Conservation (phyloP, 768 basidiomycete species). For the Leccinum fibrillosum region DNA sequence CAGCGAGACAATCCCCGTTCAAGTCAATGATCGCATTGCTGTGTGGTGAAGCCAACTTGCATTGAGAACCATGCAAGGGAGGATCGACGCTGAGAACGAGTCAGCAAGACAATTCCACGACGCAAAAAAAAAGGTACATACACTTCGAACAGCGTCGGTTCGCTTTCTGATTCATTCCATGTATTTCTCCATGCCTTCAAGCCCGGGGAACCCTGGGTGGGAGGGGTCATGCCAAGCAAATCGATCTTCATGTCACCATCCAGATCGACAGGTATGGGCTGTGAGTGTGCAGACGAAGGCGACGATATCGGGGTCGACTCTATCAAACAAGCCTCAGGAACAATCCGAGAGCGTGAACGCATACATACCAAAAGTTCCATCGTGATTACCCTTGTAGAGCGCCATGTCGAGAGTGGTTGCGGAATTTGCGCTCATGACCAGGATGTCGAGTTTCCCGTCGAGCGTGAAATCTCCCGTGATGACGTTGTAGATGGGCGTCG, state of each 20-base stretch:
- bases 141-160: conserved; percentile 63
- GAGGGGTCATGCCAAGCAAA: conserved; percentile 64
- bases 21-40: conserved; percentile 94
- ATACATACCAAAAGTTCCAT: conserved; percentile 63
- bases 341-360: background rate
- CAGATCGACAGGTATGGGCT: conserved; percentile 85
- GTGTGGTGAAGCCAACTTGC: conserved; percentile 82
- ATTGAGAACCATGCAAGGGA: conserved; percentile 60
- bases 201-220: conserved; percentile 32
- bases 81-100: conserved; percentile 47
- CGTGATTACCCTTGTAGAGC: conserved; percentile 63
- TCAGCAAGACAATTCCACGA: conserved; percentile 3
- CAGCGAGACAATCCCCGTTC: conserved; percentile 93
- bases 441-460: conserved; percentile 84
- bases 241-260: conserved; percentile 90
- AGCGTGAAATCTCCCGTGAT: conserved; percentile 93
- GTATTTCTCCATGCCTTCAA: conserved; percentile 79
- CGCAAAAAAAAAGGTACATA: conserved; percentile 33
- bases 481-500: conserved; percentile 65
- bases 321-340: background rate
- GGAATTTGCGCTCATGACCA: conserved; percentile 74
- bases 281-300: conserved; percentile 64
- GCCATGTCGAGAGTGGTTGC: conserved; percentile 57
- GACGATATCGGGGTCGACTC: conserved; percentile 43
- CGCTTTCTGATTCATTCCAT: conserved; percentile 58